Percentiles rank a stretch among this genome's conserved stretches.
Evolutionary conservation across 202 grass and related monocot genomes (phyloP).

Genomic region (Eragrostis tef): DNA sequence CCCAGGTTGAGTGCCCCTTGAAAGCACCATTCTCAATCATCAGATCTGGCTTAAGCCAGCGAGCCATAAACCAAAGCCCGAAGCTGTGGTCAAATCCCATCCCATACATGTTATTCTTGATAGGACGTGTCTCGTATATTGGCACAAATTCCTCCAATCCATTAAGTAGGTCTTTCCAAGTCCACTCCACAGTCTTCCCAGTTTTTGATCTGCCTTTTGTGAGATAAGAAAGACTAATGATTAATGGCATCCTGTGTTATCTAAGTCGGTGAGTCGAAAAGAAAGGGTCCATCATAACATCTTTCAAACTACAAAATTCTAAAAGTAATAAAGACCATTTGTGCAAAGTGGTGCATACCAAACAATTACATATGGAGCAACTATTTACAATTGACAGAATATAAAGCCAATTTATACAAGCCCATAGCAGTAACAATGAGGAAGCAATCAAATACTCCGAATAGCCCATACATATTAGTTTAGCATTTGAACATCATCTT

Average conservation of each 20-base stretch:
- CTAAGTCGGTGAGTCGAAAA: neutral
- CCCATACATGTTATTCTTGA: constrained; percentile 84
- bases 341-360: neutral
- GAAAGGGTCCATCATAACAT: neutral
- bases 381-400: neutral
- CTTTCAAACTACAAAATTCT: neutral
- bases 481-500: neutral
- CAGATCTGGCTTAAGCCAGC: constrained; percentile 82
- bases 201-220: constrained; percentile 89
- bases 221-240: constrained; percentile 35
- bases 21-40: constrained; percentile 93
- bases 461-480: neutral
- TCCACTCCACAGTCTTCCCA: constrained; percentile 72
- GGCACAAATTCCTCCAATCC: constrained; percentile 84
- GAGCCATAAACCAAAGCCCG: constrained; percentile 90
- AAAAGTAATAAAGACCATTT: neutral
- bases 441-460: constrained; percentile 7
- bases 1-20: constrained; percentile 88
- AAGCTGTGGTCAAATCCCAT: constrained; percentile 96
- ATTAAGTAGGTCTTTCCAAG: constrained; percentile 63
- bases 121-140: constrained; percentile 79
- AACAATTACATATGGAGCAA: neutral
- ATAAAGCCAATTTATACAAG: neutral
- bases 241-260: constrained; percentile 1
- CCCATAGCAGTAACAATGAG: neutral